phyloP scores from a whole-genome alignment of 805 yeast species.

The Pichia gijzeniarum region DNA sequence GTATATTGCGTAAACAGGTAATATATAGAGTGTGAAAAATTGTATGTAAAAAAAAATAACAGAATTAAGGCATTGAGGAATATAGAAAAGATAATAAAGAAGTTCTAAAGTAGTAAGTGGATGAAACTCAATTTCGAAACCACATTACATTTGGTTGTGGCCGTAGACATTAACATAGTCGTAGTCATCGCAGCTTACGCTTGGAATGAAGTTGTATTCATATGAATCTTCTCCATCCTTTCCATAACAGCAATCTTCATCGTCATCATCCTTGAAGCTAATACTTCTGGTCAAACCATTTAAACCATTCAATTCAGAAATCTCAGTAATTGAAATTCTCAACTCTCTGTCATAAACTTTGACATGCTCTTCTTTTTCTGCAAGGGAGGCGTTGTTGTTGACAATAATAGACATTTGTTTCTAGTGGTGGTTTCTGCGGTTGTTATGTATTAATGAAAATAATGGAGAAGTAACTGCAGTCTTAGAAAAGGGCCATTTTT shows the following conservation, averaged over 20 bases:
- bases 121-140: neutral
- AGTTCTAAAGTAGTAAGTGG: neutral
- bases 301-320: neutral
- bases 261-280: conserved; percentile 7
- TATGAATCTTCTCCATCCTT: neutral
- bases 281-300: conserved; percentile 5
- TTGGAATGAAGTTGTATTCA: conserved; percentile 6
- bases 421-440: neutral
- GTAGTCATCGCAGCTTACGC: conserved; percentile 7
- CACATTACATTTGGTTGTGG: conserved; percentile 6
- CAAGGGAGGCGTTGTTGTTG: conserved; percentile 8
- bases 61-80: no score
- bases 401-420: conserved; percentile 7
- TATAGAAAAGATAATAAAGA: neutral
- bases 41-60: no score
- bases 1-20: no score
- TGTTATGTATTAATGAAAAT: neutral
- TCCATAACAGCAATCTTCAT: neutral
- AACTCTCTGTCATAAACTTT: conserved; percentile 8
- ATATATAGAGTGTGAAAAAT: no score
- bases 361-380: conserved; percentile 5
- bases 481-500: no score
- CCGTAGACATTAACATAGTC: conserved; percentile 9
- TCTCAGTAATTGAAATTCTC: conserved; percentile 4
- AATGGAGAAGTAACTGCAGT: neutral